Percentiles rank a stretch among this genome's conserved stretches.
Conservation (phyloP, 345 rosid genomes). For the sweet orange (Citrus sinensis) region DNA sequence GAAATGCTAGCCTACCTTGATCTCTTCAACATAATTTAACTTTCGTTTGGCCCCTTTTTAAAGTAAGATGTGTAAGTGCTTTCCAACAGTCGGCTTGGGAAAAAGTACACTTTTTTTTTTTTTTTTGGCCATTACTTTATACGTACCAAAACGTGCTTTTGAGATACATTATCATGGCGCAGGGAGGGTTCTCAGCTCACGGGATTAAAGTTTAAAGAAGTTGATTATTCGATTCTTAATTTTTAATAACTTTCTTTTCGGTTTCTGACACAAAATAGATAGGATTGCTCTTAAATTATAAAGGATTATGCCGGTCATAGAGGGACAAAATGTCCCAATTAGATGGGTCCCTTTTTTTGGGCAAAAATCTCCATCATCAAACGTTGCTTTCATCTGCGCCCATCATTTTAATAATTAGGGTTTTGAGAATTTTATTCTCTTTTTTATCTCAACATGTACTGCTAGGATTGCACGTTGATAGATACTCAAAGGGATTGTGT, state of each 20-base stretch:
- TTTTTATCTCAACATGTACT: slow-evolving; percentile 4
- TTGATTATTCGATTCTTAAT: neutral
- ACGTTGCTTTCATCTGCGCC: slow-evolving; percentile 17
- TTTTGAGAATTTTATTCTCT: neutral
- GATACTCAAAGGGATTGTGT: neutral
- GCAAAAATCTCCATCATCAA: slow-evolving; percentile 11
- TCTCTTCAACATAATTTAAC: neutral
- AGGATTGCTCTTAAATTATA: neutral
- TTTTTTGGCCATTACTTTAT: neutral
- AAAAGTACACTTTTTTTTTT: neutral
- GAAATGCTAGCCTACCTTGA: neutral
- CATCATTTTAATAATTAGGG: slow-evolving; percentile 11
- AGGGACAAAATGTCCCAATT: slow-evolving; percentile 27
- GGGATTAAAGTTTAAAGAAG: neutral
- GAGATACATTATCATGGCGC: neutral
- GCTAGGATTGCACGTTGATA: slow-evolving; percentile 11
- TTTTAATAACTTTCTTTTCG: neutral
- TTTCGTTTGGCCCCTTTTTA: neutral
- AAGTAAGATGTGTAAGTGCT: slow-evolving; percentile 3
- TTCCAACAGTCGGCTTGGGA: neutral
- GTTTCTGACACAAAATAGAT: slow-evolving; percentile 3
- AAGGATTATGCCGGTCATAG: slow-evolving; percentile 17
- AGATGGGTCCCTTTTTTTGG: slow-evolving; percentile 1
- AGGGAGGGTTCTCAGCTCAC: neutral
- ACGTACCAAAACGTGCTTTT: neutral